Conservation (phyloP, 2,329 filamentous ascomycete genomes). For the Didymella lethalis region DNA sequence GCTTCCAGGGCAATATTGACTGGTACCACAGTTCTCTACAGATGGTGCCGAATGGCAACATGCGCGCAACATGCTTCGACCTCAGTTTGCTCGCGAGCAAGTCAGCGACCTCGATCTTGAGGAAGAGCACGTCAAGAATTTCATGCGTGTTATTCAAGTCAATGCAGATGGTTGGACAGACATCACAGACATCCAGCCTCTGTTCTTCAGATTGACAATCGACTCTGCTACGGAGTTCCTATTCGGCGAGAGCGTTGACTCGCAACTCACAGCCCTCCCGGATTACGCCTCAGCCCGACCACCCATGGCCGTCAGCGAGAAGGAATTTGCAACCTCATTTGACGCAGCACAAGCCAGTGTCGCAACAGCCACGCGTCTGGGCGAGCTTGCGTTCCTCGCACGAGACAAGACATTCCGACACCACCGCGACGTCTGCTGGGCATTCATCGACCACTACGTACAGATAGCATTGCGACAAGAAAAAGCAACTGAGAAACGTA, state of each 20-base stretch:
- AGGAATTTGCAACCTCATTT: conserved; percentile 37
- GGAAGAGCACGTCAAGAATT: conserved; percentile 42
- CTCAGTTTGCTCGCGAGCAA: conserved; percentile 45
- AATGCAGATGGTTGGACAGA: conserved; percentile 37
- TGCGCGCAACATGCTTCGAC: conserved; percentile 44
- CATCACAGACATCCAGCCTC: conserved; percentile 46
- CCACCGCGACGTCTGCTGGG: conserved; percentile 39
- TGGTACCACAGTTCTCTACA: conserved; percentile 35
- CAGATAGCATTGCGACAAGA: conserved; percentile 32
- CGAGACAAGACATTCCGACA: conserved; percentile 39
- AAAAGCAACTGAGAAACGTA: conserved; percentile 24
- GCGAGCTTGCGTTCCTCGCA: conserved; percentile 43
- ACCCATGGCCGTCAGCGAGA: conserved; percentile 25
- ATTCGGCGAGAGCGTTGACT: conserved; percentile 48
- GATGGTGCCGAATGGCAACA: conserved; percentile 46
- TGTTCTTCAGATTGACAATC: conserved; percentile 53
- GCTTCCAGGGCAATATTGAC: conserved; percentile 3
- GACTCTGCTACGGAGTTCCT: conserved; percentile 51
- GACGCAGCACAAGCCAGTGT: conserved; percentile 31
- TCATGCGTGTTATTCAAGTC: conserved; percentile 40
- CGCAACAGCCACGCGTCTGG: conserved; percentile 33
- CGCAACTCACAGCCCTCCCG: conserved; percentile 34
- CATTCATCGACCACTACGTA: conserved; percentile 41
- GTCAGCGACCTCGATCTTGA: conserved; percentile 45
- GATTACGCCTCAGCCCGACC: conserved; percentile 27